Percentiles rank a stretch among this genome's conserved stretches.
Conservation (phyloP, 2,329 filamentous ascomycete species). For the Didymella glomerata region DNA sequence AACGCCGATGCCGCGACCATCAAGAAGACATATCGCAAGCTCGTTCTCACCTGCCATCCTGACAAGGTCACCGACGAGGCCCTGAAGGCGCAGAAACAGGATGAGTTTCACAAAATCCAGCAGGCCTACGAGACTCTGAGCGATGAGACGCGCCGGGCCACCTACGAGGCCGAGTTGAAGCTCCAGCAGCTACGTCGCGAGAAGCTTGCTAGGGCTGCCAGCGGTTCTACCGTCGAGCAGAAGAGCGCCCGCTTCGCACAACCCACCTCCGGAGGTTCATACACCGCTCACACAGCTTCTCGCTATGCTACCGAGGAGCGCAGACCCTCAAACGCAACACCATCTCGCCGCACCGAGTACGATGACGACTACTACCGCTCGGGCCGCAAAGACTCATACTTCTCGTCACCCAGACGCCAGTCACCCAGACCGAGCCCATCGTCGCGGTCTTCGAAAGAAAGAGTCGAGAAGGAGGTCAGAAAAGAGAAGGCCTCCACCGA, state of each 20-base stretch:
- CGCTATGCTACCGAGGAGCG: conserved; percentile 48
- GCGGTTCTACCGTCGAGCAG: conserved; percentile 36
- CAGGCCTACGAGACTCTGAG: conserved; percentile 90
- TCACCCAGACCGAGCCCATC: conserved; percentile 38
- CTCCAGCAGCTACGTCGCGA: conserved; percentile 71
- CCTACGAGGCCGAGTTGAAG: conserved; percentile 80
- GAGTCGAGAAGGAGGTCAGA: conserved; percentile 39
- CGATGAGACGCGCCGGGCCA: conserved; percentile 74
- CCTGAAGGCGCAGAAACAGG: conserved; percentile 78
- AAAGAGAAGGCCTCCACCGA: conserved; percentile 42
- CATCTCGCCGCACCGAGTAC: conserved; percentile 20
- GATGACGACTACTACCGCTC: conserved; percentile 52
- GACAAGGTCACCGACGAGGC: conserved; percentile 86
- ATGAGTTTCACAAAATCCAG: conserved; percentile 92
- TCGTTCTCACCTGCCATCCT: conserved; percentile 87
- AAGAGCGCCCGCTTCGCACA: conserved; percentile 45
- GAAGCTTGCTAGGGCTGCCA: conserved; percentile 53
- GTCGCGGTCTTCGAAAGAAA: conserved; percentile 35
- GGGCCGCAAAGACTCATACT: conserved; percentile 45
- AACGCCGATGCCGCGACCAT: conserved; percentile 76
- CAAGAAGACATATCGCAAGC: conserved; percentile 81
- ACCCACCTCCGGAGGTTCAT: conserved; percentile 29
- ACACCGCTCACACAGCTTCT: conserved; percentile 29
- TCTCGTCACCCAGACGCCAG: conserved; percentile 30
- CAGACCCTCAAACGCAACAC: conserved; percentile 28